Percentiles rank a stretch among this genome's conserved stretches.
Conservation (phyloP, 108 stramenopile genomes). For the Fistulifera solaris region DNA sequence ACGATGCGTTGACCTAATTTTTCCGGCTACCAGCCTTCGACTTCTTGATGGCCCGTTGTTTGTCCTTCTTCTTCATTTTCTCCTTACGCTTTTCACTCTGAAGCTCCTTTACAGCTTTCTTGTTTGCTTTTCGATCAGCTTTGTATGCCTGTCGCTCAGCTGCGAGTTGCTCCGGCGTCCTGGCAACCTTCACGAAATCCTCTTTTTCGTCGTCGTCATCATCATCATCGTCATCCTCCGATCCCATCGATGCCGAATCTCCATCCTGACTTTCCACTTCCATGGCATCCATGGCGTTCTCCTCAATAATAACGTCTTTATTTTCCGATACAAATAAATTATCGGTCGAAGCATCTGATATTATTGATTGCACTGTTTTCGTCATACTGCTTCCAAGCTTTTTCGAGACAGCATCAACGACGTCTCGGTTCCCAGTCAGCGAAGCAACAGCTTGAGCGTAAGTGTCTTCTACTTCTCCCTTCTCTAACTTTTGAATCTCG, state of each 20-base stretch:
- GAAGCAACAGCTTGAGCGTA: conserved; percentile 83
- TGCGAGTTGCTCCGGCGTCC: conserved; percentile 59
- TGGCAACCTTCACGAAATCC: conserved; percentile 43
- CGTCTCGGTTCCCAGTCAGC: conserved; percentile 76
- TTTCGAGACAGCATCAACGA: conserved; percentile 48
- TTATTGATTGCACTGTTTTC: conserved; percentile 8
- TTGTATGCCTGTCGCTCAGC: conserved; percentile 50
- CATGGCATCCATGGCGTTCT: conserved; percentile 10
- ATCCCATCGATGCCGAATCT: conserved; percentile 23
- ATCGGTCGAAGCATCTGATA: neutral
- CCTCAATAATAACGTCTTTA: neutral
- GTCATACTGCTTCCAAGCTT: conserved; percentile 17
- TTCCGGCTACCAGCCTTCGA: conserved; percentile 51
- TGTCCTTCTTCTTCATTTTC: conserved; percentile 90
- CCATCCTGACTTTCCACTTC: conserved; percentile 10
- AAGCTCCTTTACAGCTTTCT: conserved; percentile 70
- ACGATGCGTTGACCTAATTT: too few species aligned
- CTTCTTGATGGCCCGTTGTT: conserved; percentile 81
- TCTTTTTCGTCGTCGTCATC: conserved; percentile 28
- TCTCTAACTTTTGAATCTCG: conserved; percentile 69
- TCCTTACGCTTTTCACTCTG: conserved; percentile 63
- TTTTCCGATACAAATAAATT: neutral
- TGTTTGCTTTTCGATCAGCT: conserved; percentile 64
- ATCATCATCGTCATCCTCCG: conserved; percentile 25
- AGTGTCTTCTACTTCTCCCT: conserved; percentile 83